A percentile compares a stretch with the other conserved stretches of the same genome.
Evolutionary conservation across 2,329 filamentous ascomycete genomes (phyloP).

Genomic region (Beauveria caledonica): DNA sequence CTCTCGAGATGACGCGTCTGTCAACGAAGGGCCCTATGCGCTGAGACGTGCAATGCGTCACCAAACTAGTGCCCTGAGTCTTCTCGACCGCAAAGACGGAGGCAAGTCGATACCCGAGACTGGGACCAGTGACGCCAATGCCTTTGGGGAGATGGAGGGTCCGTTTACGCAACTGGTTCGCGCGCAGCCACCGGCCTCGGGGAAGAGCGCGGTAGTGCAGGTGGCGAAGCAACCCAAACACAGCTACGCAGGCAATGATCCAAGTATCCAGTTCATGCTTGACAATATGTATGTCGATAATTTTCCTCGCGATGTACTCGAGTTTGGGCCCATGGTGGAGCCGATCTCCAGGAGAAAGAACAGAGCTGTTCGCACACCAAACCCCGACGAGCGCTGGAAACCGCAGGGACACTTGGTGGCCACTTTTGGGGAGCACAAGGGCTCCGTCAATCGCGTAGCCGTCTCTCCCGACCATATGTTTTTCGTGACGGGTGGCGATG

Average conservation of each 20-base stretch:
- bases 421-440: constrained; percentile 80
- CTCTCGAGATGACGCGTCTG: constrained; percentile 21
- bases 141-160: constrained; percentile 51
- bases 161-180: constrained; percentile 36
- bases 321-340: constrained; percentile 75
- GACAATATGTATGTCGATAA: constrained; percentile 77
- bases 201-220: constrained; percentile 22
- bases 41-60: constrained; percentile 42
- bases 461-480: constrained; percentile 87
- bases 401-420: constrained; percentile 79
- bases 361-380: constrained; percentile 39
- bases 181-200: constrained; percentile 16
- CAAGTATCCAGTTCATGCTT: constrained; percentile 60
- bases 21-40: constrained; percentile 34
- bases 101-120: constrained; percentile 52
- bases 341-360: constrained; percentile 51
- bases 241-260: constrained; percentile 75
- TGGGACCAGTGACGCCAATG: constrained; percentile 50
- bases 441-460: constrained; percentile 70
- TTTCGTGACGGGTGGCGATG: constrained; percentile 88
- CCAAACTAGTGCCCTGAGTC: constrained; percentile 50
- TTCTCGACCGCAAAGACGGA: constrained; percentile 51
- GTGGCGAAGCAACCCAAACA: constrained; percentile 52
- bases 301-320: constrained; percentile 55
- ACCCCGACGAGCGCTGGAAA: constrained; percentile 56